phyloP scores from a whole-genome alignment of 495 filamentous ascomycete genomes.

The Daldinia grandis region DNA sequence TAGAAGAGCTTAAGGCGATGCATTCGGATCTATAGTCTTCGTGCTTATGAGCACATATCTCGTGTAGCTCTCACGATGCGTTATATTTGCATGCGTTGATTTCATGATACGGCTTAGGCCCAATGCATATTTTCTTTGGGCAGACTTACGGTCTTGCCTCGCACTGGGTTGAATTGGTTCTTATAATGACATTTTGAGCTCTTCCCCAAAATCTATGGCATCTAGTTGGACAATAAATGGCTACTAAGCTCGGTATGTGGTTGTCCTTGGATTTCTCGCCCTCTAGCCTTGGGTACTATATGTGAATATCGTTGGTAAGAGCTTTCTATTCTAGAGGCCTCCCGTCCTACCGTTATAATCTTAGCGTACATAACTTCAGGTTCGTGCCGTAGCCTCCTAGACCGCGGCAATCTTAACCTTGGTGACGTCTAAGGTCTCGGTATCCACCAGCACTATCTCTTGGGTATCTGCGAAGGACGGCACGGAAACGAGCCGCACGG shows the following conservation, averaged over 20 bases:
- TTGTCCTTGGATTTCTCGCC: neutral
- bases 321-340: neutral
- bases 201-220: too few relatives aligned
- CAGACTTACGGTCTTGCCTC: neutral
- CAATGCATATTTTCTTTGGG: neutral
- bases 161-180: neutral
- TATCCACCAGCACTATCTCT: conserved; percentile 85
- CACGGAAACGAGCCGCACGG: conserved; percentile 77
- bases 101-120: neutral
- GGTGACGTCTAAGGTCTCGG: conserved; percentile 81
- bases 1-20: neutral
- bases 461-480: conserved; percentile 83
- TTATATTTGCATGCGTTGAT: neutral
- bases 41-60: neutral
- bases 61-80: neutral
- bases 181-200: neutral
- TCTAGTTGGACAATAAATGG: neutral
- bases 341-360: neutral
- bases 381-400: conserved; percentile 4
- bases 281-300: neutral
- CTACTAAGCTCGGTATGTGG: neutral
- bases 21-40: neutral
- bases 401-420: conserved; percentile 62
- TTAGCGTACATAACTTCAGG: neutral
- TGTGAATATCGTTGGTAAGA: neutral